These are phyloP conservation scores for Athelia psychrophila DNA, from an alignment of 1,284 basidiomycete species.

Conservation along the genomic window DNA sequence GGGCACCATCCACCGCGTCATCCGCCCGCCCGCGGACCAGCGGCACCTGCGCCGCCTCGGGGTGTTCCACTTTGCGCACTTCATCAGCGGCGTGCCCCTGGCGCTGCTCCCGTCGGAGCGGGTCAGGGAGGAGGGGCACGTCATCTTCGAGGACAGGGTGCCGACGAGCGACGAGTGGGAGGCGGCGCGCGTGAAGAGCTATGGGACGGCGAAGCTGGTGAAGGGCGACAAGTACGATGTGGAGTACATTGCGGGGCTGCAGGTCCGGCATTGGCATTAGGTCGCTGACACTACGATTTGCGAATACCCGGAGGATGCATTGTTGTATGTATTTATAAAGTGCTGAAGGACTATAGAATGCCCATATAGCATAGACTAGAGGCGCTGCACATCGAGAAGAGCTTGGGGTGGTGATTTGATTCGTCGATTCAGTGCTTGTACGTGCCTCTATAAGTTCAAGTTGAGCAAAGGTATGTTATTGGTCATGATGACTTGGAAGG, in stretches of 20 bases:
- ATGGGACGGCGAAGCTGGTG: conserved; percentile 27
- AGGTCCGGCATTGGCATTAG: conserved; percentile 15
- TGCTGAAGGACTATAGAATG: no score
- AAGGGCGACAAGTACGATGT: conserved; percentile 32
- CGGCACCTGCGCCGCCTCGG: conserved; percentile 35
- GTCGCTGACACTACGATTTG: neutral
- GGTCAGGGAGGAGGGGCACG: conserved; percentile 25
- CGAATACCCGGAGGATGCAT: neutral
- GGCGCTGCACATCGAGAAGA: no score
- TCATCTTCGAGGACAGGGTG: conserved; percentile 25
- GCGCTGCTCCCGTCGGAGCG: conserved; percentile 27
- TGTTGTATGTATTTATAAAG: neutral
- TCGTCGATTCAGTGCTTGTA: no score
- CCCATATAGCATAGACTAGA: no score
- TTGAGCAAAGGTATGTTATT: no score
- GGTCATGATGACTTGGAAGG: no score
- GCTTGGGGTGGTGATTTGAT: no score
- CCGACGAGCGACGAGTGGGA: conserved; percentile 33
- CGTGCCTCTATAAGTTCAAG: no score
- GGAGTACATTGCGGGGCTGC: conserved; percentile 27
- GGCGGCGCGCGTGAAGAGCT: conserved; percentile 28
- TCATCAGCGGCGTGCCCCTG: conserved; percentile 23
- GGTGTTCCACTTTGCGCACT: conserved; percentile 42
- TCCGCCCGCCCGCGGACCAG: conserved; percentile 41
- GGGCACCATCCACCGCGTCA: conserved; percentile 42